Base-by-base conservation (phyloP, 805 yeast genomes). In the Wickerhamomyces queroliae region DNA sequence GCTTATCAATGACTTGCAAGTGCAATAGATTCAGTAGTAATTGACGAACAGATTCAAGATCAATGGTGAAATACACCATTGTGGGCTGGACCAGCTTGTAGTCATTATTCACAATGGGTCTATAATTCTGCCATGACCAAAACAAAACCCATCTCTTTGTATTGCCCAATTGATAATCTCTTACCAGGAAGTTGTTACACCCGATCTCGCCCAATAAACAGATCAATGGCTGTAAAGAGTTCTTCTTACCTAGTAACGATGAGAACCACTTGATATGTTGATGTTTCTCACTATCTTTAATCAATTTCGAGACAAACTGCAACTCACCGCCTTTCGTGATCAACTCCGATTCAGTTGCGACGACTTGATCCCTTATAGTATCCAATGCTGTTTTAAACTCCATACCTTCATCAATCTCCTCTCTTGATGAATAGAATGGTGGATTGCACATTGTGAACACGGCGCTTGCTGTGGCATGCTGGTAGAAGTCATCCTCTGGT, bases 401-500 rank as follows among this genome's bases (percentile, higher is more conserved):
- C 8, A 39, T 30, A 13, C 53, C 51, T 3, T 35, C 28, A 5
- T 42, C 37, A 48, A 69, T 43, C 33, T 71, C 77, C 1, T 49
- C 55, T 0, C 20, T 10, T 0, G 70, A 61, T 3, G 47, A 39
- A 47, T 72, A 74, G 46, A 74, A 74, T 2, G 80, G 80, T 3
- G 80, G 80, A 46, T 74, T 74, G 49, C 80, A 74, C 50, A 75
- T 61, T 6, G 64, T 57, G 41, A 72, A 63, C 24, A 41, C 43
- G 19, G 46, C 44, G 2, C 30, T 20, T 2, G 27, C 37, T 18
- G 39, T 39, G 15, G 7, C 20, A 13, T 10, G 7, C 3, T 7
- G 9, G 22, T 54, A 31, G 15, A 52, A 35, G 1, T 51, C 53
- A 35, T 48, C 53, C 11, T 35, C 41, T 10, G 44, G 17, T 0